Evolutionary conservation across 1,284 basidiomycete species (phyloP), one percentile per base, ranked within the genome.

Genomic region (Cryptococcus sp.): DNA sequence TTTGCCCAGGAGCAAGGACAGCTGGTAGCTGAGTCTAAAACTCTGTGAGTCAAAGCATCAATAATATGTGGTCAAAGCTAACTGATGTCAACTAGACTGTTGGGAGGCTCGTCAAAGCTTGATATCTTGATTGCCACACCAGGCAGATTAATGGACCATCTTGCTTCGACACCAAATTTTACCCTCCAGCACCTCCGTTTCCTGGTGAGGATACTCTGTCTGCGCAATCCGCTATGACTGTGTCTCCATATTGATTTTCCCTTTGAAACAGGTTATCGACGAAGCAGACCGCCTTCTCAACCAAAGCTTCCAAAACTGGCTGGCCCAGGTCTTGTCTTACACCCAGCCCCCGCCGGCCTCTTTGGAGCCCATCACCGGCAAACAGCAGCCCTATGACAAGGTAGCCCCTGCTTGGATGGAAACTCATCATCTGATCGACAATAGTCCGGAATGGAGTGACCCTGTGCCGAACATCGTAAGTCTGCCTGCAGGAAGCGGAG

Each of bases 41-140:
- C 62, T 48, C 51, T 59, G 68, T 72, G 46, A 52, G 70, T 61
- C 5, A 3, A 8, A 13, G 40, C 20, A 46, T 49, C 21, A 21
- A 13, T 21, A 11, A n/a, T 28, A 43, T 16, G 7, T 21, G 23
- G 15, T 45, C 36, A 15, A 16, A 20, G 42, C 13, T 50, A 33
- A 53, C 28, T 46, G 37, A 52, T 53, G 36, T 48, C 36, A 15
- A 13, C 35, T 46, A 77, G 72, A 21, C 62, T 76, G 11, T 60
- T 73, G 2, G 79, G 79, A 15, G 91, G 91, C 7, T 87, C 86
- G 1, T 92, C 89, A 73, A 91, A 88, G 75, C 83, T 97, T 23
- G 95, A 99, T 74, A 86, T 99, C 48, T 79, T 98, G 46, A 91
- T 99, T 56, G 95, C 91, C 56, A 99, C 95, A 0, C 95, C 95